Evolutionary conservation across 768 basidiomycete species (phyloP).

Genomic region (Calocera cornea): DNA sequence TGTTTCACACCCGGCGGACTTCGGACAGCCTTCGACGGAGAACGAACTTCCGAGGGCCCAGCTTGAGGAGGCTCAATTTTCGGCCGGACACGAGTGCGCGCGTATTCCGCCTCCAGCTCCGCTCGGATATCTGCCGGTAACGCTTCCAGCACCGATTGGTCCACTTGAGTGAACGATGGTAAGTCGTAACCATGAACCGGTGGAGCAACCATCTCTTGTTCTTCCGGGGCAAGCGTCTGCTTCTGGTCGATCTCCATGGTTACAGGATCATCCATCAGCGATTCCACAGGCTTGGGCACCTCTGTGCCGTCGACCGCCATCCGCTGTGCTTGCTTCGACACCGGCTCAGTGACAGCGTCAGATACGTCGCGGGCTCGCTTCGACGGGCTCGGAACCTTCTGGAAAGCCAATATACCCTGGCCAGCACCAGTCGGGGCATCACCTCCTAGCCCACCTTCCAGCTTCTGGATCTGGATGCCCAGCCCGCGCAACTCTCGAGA

Average conservation of each 20-base stretch:
- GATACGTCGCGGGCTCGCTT: not conserved
- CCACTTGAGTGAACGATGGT: conserved; percentile 65
- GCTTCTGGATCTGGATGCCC: conserved; percentile 79
- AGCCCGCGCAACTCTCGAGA: conserved; percentile 82
- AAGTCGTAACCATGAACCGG: conserved; percentile 19
- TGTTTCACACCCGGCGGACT: conserved; percentile 39
- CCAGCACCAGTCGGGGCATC: conserved; percentile 26
- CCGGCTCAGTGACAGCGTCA: not conserved
- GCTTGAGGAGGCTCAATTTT: conserved; percentile 18
- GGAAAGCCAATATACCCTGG: conserved; percentile 53
- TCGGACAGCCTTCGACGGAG: conserved; percentile 11
- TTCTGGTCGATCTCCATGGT: not conserved
- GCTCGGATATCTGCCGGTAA: conserved; percentile 54
- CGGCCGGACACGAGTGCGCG: conserved; percentile 9
- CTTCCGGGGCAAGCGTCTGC: not conserved
- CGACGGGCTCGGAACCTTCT: conserved; percentile 16
- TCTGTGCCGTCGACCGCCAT: not conserved
- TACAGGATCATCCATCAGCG: not conserved
- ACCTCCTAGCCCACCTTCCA: conserved; percentile 41
- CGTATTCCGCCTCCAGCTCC: conserved; percentile 54
- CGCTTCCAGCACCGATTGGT: conserved; percentile 53
- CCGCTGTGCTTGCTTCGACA: not conserved
- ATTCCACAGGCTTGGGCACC: not conserved
- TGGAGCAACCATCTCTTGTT: not conserved
- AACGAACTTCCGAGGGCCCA: conserved; percentile 13